Conservation (phyloP, 371 early-diverging fungal genomes). For the Spiromyces aspiralis region DNA sequence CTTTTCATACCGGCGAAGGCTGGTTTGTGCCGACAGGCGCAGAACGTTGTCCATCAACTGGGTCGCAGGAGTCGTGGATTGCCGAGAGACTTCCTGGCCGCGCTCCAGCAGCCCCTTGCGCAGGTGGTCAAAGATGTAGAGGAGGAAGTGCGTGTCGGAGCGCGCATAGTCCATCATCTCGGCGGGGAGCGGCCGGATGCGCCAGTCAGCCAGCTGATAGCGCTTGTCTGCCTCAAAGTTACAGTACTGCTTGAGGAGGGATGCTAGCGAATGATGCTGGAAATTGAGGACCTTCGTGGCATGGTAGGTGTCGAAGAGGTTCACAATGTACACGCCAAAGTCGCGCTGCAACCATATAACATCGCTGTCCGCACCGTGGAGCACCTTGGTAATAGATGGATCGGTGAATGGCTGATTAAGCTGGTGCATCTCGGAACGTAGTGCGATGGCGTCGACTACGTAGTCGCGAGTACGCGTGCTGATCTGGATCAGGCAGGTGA, state of each 20-base stretch:
- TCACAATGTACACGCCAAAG: constrained; percentile 90
- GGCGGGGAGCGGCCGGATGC: constrained; percentile 77
- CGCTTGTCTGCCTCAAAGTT: constrained; percentile 74
- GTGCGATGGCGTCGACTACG: constrained; percentile 73
- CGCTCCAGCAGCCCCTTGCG: constrained; percentile 52
- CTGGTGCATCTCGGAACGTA: constrained; percentile 54
- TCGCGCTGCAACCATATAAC: constrained; percentile 96
- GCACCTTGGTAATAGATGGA: constrained; percentile 75
- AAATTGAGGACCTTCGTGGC: constrained; percentile 70
- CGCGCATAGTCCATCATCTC: constrained; percentile 92
- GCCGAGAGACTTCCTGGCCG: constrained; percentile 6
- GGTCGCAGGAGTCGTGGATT: constrained; percentile 24
- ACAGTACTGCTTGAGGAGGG: constrained; percentile 61
- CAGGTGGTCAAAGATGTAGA: constrained; percentile 85
- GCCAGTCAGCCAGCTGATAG: constrained; percentile 96
- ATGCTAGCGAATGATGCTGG: constrained; percentile 62
- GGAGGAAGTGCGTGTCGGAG: constrained; percentile 87
- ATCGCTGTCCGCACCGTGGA: constrained; percentile 94
- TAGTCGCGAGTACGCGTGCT: constrained; percentile 80
- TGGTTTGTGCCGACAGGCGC: constrained; percentile 47
- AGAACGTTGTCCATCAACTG: constrained; percentile 46
- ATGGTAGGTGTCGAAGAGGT: constrained; percentile 91
- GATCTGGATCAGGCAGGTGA: constrained; percentile 89
- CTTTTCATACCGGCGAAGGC: constrained; percentile 54
- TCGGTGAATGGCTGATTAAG: constrained; percentile 77